Evolutionary conservation across 78 protist species (phyloP).

Genomic region (Dictyostelium intermedium): DNA sequence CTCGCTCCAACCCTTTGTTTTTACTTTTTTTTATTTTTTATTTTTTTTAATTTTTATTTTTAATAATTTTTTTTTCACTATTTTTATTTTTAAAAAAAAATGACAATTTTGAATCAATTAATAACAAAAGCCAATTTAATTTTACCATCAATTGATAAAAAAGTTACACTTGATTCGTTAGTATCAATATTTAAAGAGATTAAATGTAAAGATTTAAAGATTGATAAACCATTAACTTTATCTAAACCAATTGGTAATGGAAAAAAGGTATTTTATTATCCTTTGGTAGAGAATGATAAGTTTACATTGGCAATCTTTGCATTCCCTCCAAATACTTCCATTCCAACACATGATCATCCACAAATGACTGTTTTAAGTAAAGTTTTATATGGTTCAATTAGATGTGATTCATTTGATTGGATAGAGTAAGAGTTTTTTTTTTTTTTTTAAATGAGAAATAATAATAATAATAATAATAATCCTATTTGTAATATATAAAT

Average conservation of each 20-base stretch:
- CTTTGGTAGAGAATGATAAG: not conserved
- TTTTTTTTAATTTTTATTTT: not conserved
- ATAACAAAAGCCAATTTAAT: not conserved
- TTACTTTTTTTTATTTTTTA: not conserved
- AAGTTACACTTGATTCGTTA: not conserved
- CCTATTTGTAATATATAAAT: too few relatives aligned
- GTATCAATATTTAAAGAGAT: not conserved
- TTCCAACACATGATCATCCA: constrained; percentile 68
- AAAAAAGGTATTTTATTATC: constrained; percentile 20
- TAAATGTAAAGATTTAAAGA: not conserved
- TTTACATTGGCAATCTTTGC: constrained; percentile 70
- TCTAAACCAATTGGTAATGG: not conserved
- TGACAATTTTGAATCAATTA: not conserved
- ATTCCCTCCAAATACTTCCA: constrained; percentile 13
- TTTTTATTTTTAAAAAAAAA: not conserved
- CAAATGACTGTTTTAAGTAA: constrained; percentile 53
- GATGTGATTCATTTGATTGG: constrained; percentile 1
- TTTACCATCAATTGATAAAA: not conserved
- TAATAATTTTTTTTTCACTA: not conserved
- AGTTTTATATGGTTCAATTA: constrained; percentile 33
- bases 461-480: too few relatives aligned
- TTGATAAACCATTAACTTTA: not conserved
- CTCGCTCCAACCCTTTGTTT: too few relatives aligned
- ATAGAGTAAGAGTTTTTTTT: not conserved
- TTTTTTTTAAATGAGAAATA: not conserved